Base-by-base conservation (phyloP, 2,329 filamentous ascomycete species). In the Fusarium ambrosium region DNA sequence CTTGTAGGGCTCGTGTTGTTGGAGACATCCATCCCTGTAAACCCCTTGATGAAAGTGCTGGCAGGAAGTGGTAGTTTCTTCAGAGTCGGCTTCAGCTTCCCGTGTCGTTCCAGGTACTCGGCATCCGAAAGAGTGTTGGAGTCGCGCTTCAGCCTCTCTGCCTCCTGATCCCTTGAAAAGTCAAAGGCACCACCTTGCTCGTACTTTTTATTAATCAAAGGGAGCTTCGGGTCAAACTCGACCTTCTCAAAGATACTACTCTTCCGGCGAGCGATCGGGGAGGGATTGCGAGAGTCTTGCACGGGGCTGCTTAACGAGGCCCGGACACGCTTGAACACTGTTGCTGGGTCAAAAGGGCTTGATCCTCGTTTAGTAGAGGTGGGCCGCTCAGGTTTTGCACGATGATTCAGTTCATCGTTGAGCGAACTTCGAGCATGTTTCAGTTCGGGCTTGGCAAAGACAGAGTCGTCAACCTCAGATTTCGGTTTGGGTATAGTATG, bases 361-460 rank as follows among this genome's bases (percentile, higher is more conserved):
- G 86, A 83, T 16, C 87, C 85, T 68, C 89, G 82, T 77, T 91
- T 91, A 18, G 83, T 76, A 2, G 82, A 75, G 16, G 36, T 81
- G 68, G 72, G 70, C 72, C 78, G 79, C 61, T 80, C 79, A 41
- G 80, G 80, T 69, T 81, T 73, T 56, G 81, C 77, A 62, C 80
- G 72, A 67, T 81, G 72, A 71, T 78, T 68, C 43, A 77, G 32
- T 43, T 87, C 85, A 18, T 88, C 87, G 32, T 81, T 82, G 32
- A 89, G 80, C 16, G 85, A 87, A 78, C 89, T 91, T 71, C 89
- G 85, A 2, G 89, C 89, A 81, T 91, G 89, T 70, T 86, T 87
- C 39, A 91, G 79, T 72, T 91, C 89, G 3, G 89, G 89, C 70
- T 91, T 91, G n/a, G 88, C 84, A 74, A 91, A 91, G 6, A 87